Evolutionary conservation across 257 asterid genomes (phyloP).

Genomic region (Craterostigma plantagineum): DNA sequence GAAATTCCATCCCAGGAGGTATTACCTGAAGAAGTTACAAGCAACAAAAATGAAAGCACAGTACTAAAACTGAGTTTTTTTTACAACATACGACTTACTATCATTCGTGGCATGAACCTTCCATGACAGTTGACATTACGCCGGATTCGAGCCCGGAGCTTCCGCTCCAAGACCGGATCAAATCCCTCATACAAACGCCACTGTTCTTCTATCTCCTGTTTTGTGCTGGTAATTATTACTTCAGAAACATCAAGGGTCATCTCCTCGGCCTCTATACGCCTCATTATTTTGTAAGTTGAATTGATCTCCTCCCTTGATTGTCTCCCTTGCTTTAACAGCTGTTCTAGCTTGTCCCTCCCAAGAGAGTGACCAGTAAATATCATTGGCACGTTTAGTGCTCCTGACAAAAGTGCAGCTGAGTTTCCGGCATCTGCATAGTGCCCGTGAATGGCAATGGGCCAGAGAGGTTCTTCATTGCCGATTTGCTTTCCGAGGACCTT

Average conservation of each 20-base stretch:
- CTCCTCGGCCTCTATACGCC: constrained; percentile 80
- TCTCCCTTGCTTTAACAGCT: constrained; percentile 60
- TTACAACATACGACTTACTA: constrained; percentile 24
- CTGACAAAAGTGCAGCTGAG: constrained; percentile 59
- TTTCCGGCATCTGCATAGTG: constrained; percentile 76
- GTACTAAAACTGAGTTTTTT: neutral
- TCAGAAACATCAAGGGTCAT: constrained; percentile 60
- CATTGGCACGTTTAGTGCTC: constrained; percentile 63
- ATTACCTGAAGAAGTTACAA: constrained; percentile 33
- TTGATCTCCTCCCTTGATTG: constrained; percentile 60
- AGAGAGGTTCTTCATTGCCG: constrained; percentile 43
- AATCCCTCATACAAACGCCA: constrained; percentile 77
- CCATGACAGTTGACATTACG: constrained; percentile 51
- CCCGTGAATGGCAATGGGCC: constrained; percentile 72
- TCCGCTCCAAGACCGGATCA: constrained; percentile 57
- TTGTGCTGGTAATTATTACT: constrained; percentile 60
- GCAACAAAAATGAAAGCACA: neutral
- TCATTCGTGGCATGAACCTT: constrained; percentile 75
- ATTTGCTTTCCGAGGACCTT: constrained; percentile 58
- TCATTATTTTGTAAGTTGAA: constrained; percentile 56
- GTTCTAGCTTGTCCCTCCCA: constrained; percentile 70
- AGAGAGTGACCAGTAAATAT: constrained; percentile 67
- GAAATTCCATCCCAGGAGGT: constrained; percentile 89
- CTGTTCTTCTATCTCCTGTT: constrained; percentile 68
- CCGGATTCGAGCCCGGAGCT: constrained; percentile 53